Conservation (phyloP, 495 filamentous ascomycete species). For the Pyrenula aspistea region DNA sequence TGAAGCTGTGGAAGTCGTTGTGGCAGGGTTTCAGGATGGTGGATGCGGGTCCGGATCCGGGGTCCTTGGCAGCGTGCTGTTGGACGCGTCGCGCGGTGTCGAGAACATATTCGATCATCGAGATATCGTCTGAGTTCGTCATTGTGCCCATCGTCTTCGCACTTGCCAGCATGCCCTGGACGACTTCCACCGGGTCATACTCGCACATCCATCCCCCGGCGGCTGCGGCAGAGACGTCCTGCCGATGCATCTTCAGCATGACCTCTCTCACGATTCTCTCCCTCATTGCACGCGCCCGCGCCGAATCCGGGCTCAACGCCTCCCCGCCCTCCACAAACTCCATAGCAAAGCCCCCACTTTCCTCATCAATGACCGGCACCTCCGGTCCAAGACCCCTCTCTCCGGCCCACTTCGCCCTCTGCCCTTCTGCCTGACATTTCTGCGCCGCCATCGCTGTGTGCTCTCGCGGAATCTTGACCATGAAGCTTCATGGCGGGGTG, state of each 20-base stretch:
- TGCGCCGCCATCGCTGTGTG: background rate
- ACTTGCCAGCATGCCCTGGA: background rate
- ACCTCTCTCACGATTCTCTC: background rate
- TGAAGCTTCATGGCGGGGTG: background rate
- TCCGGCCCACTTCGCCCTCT: conserved; percentile 1
- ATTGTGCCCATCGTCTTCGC: background rate
- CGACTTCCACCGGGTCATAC: background rate
- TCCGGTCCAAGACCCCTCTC: conserved; percentile 3
- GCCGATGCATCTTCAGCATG: background rate
- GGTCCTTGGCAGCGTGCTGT: background rate
- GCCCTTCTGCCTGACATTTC: background rate
- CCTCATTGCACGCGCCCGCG: background rate
- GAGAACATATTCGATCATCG: background rate
- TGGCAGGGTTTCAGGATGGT: conserved; percentile 4
- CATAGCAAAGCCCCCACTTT: conserved; percentile 2
- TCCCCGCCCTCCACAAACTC: conserved; percentile 2
- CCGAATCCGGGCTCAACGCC: background rate
- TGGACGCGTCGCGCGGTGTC: background rate
- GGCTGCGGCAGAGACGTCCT: background rate
- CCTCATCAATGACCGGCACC: conserved; percentile 1
- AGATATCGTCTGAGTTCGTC: background rate
- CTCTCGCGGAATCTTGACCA: background rate
- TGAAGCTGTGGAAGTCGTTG: conserved; percentile 7
- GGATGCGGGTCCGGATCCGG: background rate
- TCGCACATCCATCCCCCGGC: background rate